Evolutionary conservation across 352 stramenopile genomes (phyloP).

Genomic region (Globisporangium splendens): DNA sequence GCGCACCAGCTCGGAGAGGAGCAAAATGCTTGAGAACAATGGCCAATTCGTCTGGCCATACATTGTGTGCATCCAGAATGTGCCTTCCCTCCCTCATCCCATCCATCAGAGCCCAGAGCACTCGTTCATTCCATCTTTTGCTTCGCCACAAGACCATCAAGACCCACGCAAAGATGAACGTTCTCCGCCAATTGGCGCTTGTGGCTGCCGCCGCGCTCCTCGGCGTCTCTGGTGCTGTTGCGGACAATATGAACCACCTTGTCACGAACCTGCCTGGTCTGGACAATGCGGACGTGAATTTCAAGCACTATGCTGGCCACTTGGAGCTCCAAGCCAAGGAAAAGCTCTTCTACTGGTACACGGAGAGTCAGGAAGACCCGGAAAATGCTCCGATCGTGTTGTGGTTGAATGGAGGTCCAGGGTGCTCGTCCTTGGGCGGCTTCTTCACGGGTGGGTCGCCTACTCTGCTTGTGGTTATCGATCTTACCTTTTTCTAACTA

Average conservation of each 20-base stretch:
- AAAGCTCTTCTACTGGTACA: conserved; percentile 78
- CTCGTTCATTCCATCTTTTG: neutral
- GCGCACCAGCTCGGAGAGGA: neutral
- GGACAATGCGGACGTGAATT: conserved; percentile 25
- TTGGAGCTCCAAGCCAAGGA: conserved; percentile 41
- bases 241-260: conserved; percentile 42
- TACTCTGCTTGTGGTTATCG: too few relatives aligned
- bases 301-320: conserved; percentile 73
- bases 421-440: conserved; percentile 70
- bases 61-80: neutral
- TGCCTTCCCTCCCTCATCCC: neutral
- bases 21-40: neutral
- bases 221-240: conserved; percentile 2
- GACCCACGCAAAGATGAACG: conserved; percentile 22
- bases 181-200: conserved; percentile 33
- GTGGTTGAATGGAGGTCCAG: conserved; percentile 78
- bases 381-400: conserved; percentile 66
- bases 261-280: conserved; percentile 51
- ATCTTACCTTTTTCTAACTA: too few relatives aligned
- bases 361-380: conserved; percentile 55
- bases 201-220: conserved; percentile 24
- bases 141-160: neutral
- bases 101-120: neutral
- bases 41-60: neutral
- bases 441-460: conserved; percentile 31